A percentile compares a stretch with the other conserved stretches of the same genome.
Evolutionary conservation across 257 asterid genomes (phyloP).

Genomic region (Rauvolfia tetraphylla): DNA sequence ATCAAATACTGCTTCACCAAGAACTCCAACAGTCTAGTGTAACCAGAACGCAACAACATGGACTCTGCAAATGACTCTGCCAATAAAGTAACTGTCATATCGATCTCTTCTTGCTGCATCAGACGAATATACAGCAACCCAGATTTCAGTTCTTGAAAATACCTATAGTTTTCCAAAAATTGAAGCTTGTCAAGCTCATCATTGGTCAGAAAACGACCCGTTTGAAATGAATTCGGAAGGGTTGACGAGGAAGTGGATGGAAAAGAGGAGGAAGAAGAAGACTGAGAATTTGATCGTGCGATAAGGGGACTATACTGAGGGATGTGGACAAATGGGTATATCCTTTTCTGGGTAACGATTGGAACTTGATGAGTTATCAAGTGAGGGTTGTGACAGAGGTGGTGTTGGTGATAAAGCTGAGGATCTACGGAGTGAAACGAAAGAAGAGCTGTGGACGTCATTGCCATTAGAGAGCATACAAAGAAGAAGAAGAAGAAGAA

Average conservation of each 20-base stretch:
- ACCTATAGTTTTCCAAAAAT: conserved; percentile 48
- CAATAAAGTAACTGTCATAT: conserved; percentile 56
- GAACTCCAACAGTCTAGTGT: conserved; percentile 58
- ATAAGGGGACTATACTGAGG: conserved; percentile 35
- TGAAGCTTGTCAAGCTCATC: conserved; percentile 68
- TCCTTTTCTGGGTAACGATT: conserved; percentile 39
- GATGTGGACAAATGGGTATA: conserved; percentile 40
- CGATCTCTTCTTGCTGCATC: conserved; percentile 83
- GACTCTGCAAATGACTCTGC: conserved; percentile 89
- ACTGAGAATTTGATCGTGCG: conserved; percentile 48
- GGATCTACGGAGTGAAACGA: conserved; percentile 34
- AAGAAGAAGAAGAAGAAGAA: background rate
- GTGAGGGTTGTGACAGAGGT: conserved; percentile 30
- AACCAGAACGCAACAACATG: conserved; percentile 64
- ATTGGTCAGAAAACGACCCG: conserved; percentile 52
- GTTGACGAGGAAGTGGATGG: conserved; percentile 26
- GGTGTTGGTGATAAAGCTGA: conserved; percentile 30
- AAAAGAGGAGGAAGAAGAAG: conserved; percentile 43
- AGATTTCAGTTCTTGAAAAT: conserved; percentile 60
- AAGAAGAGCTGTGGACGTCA: conserved; percentile 54
- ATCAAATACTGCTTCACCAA: conserved; percentile 77
- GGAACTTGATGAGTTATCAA: conserved; percentile 22
- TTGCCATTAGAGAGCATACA: conserved; percentile 19
- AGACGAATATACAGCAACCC: conserved; percentile 68
- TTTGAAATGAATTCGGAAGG: conserved; percentile 39